These are phyloP conservation scores for Aspergillus fumigatiaffinis DNA, from an alignment of 2,329 filamentous ascomycete species.

Conservation along the genomic window DNA sequence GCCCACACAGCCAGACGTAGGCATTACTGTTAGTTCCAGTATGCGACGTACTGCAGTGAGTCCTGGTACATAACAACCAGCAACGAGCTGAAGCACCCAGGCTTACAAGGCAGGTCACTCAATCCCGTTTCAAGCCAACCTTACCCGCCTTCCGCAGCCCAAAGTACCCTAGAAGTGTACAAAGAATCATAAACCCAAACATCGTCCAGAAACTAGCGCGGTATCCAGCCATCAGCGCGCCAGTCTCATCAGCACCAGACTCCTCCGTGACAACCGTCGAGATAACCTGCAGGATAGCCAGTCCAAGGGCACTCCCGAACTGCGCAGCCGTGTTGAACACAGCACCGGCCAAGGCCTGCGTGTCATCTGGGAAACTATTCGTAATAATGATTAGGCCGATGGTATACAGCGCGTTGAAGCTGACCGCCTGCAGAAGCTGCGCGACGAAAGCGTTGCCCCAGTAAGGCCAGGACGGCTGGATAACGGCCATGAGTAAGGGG, in stretches of 20 bases:
- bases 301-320: conserved; percentile 52
- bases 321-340: conserved; percentile 59
- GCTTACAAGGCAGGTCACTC: not conserved
- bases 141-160: conserved; percentile 47
- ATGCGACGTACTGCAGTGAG: too few relatives aligned
- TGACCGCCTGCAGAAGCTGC: conserved; percentile 20
- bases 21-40: too few relatives aligned
- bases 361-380: conserved; percentile 28
- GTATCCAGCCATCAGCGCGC: conserved; percentile 50
- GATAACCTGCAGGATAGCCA: conserved; percentile 51
- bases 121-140: conserved; percentile 47
- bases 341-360: conserved; percentile 57
- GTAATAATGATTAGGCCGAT: conserved; percentile 14
- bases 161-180: conserved; percentile 36
- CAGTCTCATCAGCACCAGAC: conserved; percentile 15
- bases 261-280: conserved; percentile 40
- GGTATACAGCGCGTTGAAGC: conserved; percentile 17
- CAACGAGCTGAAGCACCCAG: too few relatives aligned
- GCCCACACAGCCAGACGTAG: too few relatives aligned
- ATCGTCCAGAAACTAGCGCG: conserved; percentile 52
- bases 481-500: conserved; percentile 55
- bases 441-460: conserved; percentile 48
- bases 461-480: conserved; percentile 48
- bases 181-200: conserved; percentile 44
- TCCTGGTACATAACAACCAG: too few relatives aligned